Base-by-base conservation (phyloP, 2,329 filamentous ascomycete genomes). In the Sclerotinia glacialis region DNA sequence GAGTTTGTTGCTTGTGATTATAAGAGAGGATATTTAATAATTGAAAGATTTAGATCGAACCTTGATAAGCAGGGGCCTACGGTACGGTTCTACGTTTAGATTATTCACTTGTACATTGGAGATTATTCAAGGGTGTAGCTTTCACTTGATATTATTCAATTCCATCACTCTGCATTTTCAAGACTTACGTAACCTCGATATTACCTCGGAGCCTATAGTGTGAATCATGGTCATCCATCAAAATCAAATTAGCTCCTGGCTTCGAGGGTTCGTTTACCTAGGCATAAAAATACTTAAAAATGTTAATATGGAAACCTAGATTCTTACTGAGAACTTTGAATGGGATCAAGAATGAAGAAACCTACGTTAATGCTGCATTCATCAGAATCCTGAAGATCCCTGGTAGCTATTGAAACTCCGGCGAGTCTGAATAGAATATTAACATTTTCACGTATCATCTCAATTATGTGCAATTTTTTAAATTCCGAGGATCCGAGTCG, bases 341-440 rank as follows among this genome's bases (percentile, higher is more conserved):
- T 31, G 31, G 31, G 31, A 31, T 31, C 31, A 31, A 37, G 34
- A 12, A 12, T 37, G 9, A 37, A 37, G 9, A 37, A 11, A 12
- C 11, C 9, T 18, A 6, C 18, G 3, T 5, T 18, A 52, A 21
- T 0, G 1, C 18, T 52, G 6, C 3, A 0, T 52, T 52, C 4
- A 0, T 31, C 0, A 8, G 8, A 18, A 31, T 18, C 0, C 6
- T 18, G 0, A 8, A 0, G 26, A 18, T 0, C 0, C 26, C 23
- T 9, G 18, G 3, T 52, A 21, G 26, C 26, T 52, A 5, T 18
- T 0, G 3, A 31, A 18, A 2, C 3, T 26, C 3, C 7, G 14
- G 18, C 18, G 0, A 52, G 3, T 37, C 3, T 9, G 0, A 26
- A 28, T 18, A 18, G 6, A 16, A 4, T 3, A 8, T 28, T 18